phyloP scores from a whole-genome alignment of 2,329 filamentous ascomycete species.

The Clonostachys rhizophaga region DNA sequence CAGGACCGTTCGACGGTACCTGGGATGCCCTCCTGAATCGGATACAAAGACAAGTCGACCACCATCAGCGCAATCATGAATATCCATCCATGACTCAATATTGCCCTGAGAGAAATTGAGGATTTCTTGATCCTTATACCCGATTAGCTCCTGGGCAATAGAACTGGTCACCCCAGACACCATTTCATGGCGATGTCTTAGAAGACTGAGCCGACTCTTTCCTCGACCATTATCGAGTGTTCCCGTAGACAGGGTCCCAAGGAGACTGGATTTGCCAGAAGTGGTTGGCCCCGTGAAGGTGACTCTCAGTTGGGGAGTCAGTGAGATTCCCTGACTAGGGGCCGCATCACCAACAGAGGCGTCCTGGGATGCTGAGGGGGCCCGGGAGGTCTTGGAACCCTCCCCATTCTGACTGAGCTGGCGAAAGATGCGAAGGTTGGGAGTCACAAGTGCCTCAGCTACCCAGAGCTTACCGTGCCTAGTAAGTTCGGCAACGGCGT shows the following conservation, averaged over 20 bases:
- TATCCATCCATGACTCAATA: slow-evolving; percentile 90
- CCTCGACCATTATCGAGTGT: slow-evolving; percentile 88
- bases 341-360: slow-evolving; percentile 5
- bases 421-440: slow-evolving; percentile 47
- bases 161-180: slow-evolving; percentile 90
- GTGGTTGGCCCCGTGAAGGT: slow-evolving; percentile 86
- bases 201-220: slow-evolving; percentile 78
- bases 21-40: slow-evolving; percentile 86
- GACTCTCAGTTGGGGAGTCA: slow-evolving; percentile 73
- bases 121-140: slow-evolving; percentile 61
- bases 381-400: background rate
- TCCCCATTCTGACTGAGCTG: slow-evolving; percentile 1
- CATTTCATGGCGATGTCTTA: slow-evolving; percentile 93
- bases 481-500: slow-evolving; percentile 10
- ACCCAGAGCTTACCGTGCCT: slow-evolving; percentile 67
- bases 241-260: slow-evolving; percentile 85
- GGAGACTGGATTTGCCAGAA: slow-evolving; percentile 85
- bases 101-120: slow-evolving; percentile 85
- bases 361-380: background rate
- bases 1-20: slow-evolving; percentile 84
- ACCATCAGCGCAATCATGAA: slow-evolving; percentile 71
- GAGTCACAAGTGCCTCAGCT: slow-evolving; percentile 83
- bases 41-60: slow-evolving; percentile 83
- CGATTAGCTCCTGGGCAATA: slow-evolving; percentile 88
- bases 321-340: slow-evolving; percentile 40